A percentile compares a stretch with the other conserved stretches of the same genome.
phyloP scores from a whole-genome alignment of 2,329 filamentous ascomycete genomes.

The Exophiala sideris region DNA sequence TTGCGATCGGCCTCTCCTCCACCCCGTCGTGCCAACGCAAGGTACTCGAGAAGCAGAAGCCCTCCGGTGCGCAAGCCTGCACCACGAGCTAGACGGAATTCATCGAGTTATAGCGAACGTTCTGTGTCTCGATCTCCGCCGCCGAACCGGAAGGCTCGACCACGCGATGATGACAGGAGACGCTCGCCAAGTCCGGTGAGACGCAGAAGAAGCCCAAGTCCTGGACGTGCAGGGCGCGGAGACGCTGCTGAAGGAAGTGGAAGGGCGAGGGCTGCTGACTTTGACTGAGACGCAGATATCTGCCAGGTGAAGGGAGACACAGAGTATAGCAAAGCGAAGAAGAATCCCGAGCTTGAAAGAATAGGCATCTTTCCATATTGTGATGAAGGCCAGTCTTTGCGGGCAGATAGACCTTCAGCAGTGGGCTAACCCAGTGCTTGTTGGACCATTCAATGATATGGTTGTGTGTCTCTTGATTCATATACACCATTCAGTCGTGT shows the following conservation, averaged over 20 bases:
- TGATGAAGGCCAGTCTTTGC: too few relatives aligned
- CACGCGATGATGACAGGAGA: constrained; percentile 1
- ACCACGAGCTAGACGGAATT: constrained; percentile 17
- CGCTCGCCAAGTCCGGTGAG: constrained; percentile 15
- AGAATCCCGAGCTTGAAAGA: too few relatives aligned
- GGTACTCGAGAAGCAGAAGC: constrained; percentile 7
- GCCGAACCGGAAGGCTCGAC: not conserved
- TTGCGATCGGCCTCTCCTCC: constrained; percentile 5
- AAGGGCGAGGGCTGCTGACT: constrained; percentile 19
- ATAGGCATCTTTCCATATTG: too few relatives aligned
- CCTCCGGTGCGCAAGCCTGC: not conserved
- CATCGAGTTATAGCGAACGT: constrained; percentile 8
- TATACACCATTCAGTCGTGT: too few relatives aligned
- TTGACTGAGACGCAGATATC: constrained; percentile 1
- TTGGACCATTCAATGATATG: too few relatives aligned
- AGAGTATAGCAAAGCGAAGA: too few relatives aligned
- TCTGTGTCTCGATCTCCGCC: constrained; percentile 6
- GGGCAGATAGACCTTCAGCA: too few relatives aligned
- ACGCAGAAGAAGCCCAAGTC: not conserved
- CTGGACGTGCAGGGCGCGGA: not conserved
- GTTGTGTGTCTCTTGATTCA: too few relatives aligned
- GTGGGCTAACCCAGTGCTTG: too few relatives aligned
- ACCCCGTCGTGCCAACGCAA: not conserved
- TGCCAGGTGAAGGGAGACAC: too few relatives aligned
- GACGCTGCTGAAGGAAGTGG: constrained; percentile 1